phyloP scores from a whole-genome alignment of 169 alveolate genomes.

The Amoebophrya sp. region DNA sequence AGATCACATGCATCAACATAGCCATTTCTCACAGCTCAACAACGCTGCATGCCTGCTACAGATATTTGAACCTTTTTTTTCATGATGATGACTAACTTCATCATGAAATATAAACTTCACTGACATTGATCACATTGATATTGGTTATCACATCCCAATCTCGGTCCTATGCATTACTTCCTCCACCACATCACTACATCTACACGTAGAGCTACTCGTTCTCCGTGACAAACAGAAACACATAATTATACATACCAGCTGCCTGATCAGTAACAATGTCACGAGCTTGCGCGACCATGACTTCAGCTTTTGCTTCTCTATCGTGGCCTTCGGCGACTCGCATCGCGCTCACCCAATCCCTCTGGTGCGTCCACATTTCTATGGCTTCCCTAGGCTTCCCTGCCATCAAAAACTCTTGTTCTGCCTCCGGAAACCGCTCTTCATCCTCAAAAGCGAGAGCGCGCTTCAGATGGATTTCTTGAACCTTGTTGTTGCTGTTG shows the following conservation, averaged over 20 bases:
- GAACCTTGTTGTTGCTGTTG: background rate
- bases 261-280: conserved; percentile 40
- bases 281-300: conserved; percentile 67
- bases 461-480: conserved; percentile 59
- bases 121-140: too few relatives aligned
- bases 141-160: too few relatives aligned
- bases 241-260: background rate
- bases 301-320: conserved; percentile 60
- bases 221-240: background rate
- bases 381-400: conserved; percentile 81
- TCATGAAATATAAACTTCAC: too few relatives aligned
- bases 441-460: conserved; percentile 78
- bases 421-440: conserved; percentile 78
- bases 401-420: conserved; percentile 75
- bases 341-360: conserved; percentile 77
- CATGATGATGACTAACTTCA: too few relatives aligned
- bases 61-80: too few relatives aligned
- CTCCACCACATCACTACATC: too few relatives aligned
- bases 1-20: too few relatives aligned
- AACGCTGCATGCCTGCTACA: too few relatives aligned
- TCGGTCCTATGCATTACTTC: too few relatives aligned
- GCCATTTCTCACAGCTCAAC: too few relatives aligned
- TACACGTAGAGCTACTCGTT: too few relatives aligned
- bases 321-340: conserved; percentile 69
- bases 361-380: conserved; percentile 78